These are phyloP conservation scores for Tetracladium marchalianum DNA, from an alignment of 495 filamentous ascomycete genomes.

Conservation along the genomic window DNA sequence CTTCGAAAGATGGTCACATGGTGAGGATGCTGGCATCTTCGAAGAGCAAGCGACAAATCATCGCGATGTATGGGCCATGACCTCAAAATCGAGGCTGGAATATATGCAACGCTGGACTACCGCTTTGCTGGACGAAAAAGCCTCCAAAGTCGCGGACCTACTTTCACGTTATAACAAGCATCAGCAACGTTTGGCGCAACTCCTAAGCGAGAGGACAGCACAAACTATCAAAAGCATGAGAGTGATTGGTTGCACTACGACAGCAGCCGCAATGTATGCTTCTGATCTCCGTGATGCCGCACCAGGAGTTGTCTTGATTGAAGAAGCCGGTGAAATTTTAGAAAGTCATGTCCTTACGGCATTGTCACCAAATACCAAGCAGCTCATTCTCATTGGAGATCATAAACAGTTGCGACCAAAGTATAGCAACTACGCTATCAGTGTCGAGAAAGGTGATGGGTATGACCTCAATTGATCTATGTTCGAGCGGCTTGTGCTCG, in stretches of 20 bases:
- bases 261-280: conserved; percentile 55
- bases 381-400: conserved; percentile 67
- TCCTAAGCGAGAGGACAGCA: conserved; percentile 35
- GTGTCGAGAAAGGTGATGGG: conserved; percentile 43
- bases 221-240: conserved; percentile 41
- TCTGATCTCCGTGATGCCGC: conserved; percentile 37
- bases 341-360: conserved; percentile 64
- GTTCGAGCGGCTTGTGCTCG: conserved; percentile 58
- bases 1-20: conserved; percentile 44
- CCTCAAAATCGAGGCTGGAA: too few species aligned
- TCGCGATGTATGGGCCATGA: too few species aligned
- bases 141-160: conserved; percentile 46
- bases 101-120: too few species aligned
- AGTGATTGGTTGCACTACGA: conserved; percentile 71
- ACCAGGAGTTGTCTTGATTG: conserved; percentile 52
- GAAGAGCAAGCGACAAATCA: too few species aligned
- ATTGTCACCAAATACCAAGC: conserved; percentile 47
- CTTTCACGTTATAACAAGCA: too few species aligned
- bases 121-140: not conserved
- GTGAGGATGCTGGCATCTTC: conserved; percentile 36
- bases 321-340: conserved; percentile 74
- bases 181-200: too few species aligned
- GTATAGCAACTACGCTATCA: conserved; percentile 42
- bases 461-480: conserved; percentile 63
- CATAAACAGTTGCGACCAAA: conserved; percentile 64